Conservation (phyloP, 306 rosid species). For the Leucaena leucocephala region DNA sequence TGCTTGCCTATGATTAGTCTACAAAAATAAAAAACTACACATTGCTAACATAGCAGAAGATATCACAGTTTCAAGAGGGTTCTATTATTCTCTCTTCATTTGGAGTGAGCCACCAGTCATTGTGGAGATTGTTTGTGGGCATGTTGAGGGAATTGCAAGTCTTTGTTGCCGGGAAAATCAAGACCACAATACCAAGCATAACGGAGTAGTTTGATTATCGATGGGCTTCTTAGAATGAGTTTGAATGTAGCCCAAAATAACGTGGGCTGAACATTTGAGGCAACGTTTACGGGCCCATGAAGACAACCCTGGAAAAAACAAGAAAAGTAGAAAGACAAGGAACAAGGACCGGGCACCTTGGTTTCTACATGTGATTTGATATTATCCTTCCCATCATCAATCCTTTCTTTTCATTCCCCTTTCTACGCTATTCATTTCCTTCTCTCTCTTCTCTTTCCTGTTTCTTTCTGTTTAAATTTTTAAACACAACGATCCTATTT, state of each 20-base stretch:
- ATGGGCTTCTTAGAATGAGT: not conserved
- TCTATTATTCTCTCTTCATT: not conserved
- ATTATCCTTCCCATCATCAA: not conserved
- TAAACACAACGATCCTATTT: too few species aligned
- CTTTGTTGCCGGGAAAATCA: not conserved
- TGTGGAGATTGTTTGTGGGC: not conserved
- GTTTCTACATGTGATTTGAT: not conserved
- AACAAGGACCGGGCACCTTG: slow-evolving; percentile 28
- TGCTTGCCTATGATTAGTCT: not conserved
- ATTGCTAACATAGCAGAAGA: not conserved
- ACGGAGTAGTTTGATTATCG: not conserved
- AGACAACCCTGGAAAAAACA: not conserved
- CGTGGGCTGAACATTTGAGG: not conserved
- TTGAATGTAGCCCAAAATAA: not conserved
- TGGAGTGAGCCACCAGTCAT: not conserved
- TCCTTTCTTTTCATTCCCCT: not conserved
- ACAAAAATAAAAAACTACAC: too few species aligned
- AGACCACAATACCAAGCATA: not conserved
- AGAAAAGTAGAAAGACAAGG: not conserved
- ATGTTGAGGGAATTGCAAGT: not conserved
- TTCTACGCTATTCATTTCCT: not conserved
- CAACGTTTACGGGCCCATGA: not conserved
- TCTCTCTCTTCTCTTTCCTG: too few species aligned
- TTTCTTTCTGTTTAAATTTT: too few species aligned
- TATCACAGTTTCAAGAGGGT: not conserved